Conservation (phyloP, 202 grass and related monocot genomes). For the Panicum virgatum region DNA sequence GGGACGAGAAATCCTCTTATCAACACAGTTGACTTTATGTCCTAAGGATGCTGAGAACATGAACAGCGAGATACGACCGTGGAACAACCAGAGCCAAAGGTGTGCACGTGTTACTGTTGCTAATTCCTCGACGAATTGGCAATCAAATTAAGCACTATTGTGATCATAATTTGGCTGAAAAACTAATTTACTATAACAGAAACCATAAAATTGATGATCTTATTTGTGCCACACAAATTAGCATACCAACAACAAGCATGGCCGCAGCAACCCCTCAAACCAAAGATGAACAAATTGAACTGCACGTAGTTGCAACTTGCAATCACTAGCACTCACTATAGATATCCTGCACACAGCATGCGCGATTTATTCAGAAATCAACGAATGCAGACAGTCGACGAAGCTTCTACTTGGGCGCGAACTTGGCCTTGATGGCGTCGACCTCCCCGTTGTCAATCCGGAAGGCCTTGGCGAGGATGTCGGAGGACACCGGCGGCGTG, state of each 20-base stretch:
- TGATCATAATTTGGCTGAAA: neutral
- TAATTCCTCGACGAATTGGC: neutral
- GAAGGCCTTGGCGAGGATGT: conserved; percentile 67
- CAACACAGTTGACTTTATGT: too few relatives aligned
- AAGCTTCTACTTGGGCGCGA: conserved; percentile 34
- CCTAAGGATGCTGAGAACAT: too few relatives aligned
- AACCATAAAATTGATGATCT: neutral
- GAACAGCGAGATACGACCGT: too few relatives aligned
- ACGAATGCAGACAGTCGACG: neutral
- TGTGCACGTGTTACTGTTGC: too few relatives aligned
- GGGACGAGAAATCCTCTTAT: neutral
- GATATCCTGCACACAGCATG: neutral
- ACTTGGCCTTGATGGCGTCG: conserved; percentile 49
- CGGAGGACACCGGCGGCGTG: conserved; percentile 25
- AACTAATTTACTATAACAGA: neutral
- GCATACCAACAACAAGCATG: neutral
- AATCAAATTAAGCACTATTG: neutral
- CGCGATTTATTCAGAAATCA: neutral
- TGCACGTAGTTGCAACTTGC: neutral
- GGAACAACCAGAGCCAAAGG: neutral
- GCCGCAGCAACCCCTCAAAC: neutral
- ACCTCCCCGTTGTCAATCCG: conserved; percentile 36
- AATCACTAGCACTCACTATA: neutral
- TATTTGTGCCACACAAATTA: neutral
- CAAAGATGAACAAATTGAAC: neutral